Percentiles rank a stretch among this genome's conserved stretches.
phyloP scores from a whole-genome alignment of 129 eudicot genomes.

The Smallanthus sonchifolius region DNA sequence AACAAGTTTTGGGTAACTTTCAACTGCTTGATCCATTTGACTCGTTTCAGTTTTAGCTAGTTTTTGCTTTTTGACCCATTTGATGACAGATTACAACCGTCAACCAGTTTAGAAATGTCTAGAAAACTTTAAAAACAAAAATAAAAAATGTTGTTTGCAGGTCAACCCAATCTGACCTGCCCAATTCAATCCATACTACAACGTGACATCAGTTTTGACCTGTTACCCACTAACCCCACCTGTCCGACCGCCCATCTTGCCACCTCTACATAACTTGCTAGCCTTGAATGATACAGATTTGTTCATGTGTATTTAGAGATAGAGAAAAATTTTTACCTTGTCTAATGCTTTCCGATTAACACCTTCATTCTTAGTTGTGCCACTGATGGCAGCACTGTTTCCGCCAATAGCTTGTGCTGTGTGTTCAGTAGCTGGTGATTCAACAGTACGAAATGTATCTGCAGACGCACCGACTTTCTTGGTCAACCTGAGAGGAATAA shows the following conservation, averaged over 20 bases:
- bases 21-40: background rate
- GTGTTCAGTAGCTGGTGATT: slow-evolving; percentile 28
- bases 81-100: background rate
- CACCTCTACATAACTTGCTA: background rate
- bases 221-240: background rate
- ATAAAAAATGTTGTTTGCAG: background rate
- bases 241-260: background rate
- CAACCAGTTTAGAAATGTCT: background rate
- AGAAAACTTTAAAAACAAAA: background rate
- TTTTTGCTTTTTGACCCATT: background rate
- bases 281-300: background rate
- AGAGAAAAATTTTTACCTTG: slow-evolving; percentile 49
- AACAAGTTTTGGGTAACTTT: background rate
- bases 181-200: background rate
- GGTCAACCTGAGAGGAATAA: slow-evolving; percentile 46
- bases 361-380: slow-evolving; percentile 64
- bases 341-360: slow-evolving; percentile 88
- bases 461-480: slow-evolving; percentile 27
- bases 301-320: background rate
- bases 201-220: background rate
- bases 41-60: background rate
- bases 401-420: slow-evolving; percentile 39
- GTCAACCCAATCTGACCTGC: background rate
- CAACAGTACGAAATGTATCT: slow-evolving; percentile 28
- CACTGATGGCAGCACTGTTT: slow-evolving; percentile 31